Evolutionary conservation across 768 basidiomycete species (phyloP), one percentile per base, ranked within the genome.

Genomic region (Basidioascus undulatus): DNA sequence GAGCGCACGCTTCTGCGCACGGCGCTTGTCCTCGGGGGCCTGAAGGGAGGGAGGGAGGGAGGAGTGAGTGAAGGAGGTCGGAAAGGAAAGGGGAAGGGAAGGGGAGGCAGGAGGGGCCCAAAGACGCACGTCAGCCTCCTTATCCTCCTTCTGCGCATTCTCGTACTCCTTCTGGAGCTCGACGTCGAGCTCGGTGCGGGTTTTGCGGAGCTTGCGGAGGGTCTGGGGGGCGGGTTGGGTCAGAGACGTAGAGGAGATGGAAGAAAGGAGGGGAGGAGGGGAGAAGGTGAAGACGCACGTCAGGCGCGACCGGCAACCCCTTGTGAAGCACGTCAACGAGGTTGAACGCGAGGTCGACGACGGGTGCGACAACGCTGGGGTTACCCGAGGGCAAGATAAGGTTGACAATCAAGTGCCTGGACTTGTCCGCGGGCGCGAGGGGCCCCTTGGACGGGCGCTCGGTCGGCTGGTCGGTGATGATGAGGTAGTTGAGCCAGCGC

Each of bases 391-490:
- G 77, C 16, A 69, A 59, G 25, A 55, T 53, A 37, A 87, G 60
- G 32, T 67, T 69, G 39, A 92, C 65, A 39, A 80, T 66, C 51
- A 89, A 64, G 49, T 76, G 80, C 52, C 82, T 79, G 50, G 71
- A 65, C 45, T 68, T 67, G 32, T 69, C 57, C 36, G 63, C 57
- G 30, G 69, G 55, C 5, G 67, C 51, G 32, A 73, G 44, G 1
- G 71, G 67, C 24, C 35, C 54, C 24, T 47, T 46, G 1, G 51
- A 44, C 1, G 86, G 86, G 41, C 77, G 72, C 19, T 65, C 64
- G 39, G 72, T 64, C 7, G 84, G 80, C 52, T 83, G 79, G 62
- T 92, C 86, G 20, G 84, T 82, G 40, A 84, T 68, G 28, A 30
- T 30, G 10, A 30, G 15, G 10, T 15, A 30, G 10, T 30, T 15